phyloP scores from a whole-genome alignment of 2,329 filamentous ascomycete species.

The Clonostachys rhizophaga region DNA sequence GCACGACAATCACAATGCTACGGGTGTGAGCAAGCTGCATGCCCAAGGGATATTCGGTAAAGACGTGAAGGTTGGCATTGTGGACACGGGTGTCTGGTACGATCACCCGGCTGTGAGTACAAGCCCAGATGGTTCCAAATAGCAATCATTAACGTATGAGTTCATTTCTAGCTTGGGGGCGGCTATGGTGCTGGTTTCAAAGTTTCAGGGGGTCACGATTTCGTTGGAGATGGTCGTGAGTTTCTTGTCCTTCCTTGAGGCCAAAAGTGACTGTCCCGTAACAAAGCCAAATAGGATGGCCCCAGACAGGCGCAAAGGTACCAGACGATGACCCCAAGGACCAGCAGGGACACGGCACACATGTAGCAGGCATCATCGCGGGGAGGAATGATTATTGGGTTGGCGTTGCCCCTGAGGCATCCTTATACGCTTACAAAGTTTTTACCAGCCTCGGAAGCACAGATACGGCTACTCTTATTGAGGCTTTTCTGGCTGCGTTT shows the following conservation, averaged over 20 bases:
- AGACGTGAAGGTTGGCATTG: slow-evolving; percentile 14
- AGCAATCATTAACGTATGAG: not conserved
- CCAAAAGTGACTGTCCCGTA: not conserved
- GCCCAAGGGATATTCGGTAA: slow-evolving; percentile 11
- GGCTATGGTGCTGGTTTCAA: slow-evolving; percentile 14
- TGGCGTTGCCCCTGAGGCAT: slow-evolving; percentile 20
- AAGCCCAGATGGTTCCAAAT: not conserved
- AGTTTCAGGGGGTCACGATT: slow-evolving; percentile 14
- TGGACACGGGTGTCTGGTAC: slow-evolving; percentile 17
- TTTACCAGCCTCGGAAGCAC: slow-evolving; percentile 9
- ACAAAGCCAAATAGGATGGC: not conserved
- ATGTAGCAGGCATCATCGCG: slow-evolving; percentile 22
- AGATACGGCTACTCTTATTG: slow-evolving; percentile 21
- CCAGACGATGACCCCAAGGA: slow-evolving; percentile 18
- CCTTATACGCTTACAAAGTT: slow-evolving; percentile 18
- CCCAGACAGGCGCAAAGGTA: not conserved
- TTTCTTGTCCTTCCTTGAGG: not conserved
- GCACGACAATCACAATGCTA: slow-evolving; percentile 7
- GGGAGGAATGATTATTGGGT: slow-evolving; percentile 13
- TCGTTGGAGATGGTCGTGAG: slow-evolving; percentile 11
- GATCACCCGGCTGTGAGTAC: slow-evolving; percentile 8
- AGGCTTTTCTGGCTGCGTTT: slow-evolving; percentile 25
- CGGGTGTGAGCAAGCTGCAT: slow-evolving; percentile 15
- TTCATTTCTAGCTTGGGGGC: slow-evolving; percentile 10
- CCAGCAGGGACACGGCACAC: slow-evolving; percentile 16